Base-by-base conservation (phyloP, 345 rosid genomes). In the Moricandia moricandioides region DNA sequence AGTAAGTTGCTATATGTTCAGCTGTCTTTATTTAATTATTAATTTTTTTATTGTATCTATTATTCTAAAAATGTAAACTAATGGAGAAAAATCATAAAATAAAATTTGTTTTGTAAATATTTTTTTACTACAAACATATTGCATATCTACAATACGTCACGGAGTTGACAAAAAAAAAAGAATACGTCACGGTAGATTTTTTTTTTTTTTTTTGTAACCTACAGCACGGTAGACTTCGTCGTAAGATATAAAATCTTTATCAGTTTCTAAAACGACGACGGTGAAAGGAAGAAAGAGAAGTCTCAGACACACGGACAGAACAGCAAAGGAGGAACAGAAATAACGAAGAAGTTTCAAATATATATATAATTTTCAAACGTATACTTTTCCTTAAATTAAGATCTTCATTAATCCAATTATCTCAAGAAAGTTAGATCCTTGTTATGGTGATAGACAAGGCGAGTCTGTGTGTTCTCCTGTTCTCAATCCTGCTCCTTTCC, bases 401-500 rank as follows among this genome's bases (percentile, higher is more conserved):
- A 66, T 9, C 21, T 63, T 62, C 0, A 1, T 49, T 37, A 1
- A 13, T 1, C 24, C 51, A 0, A 24, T 51, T 74, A 65, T 76
- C 75, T 81, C 79, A 75, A 71, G 31, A 55, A 54, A 55, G 9
- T 59, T 14, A 47, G 18, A 67, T 69, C 62, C 5, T 39, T 45
- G 2, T 21, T 59, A 72, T 21, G 57, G 64, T 74, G 82, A 75
- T 70, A 65, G 57, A 72, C 60, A 47, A 59, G 24, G 40, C 70
- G 59, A 72, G 49, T 24, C 51, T 82, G 62, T 75, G 83, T 73
- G 54, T 80, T 66, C 56, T 73, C 49, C 58, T 81, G 13, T 55
- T 83, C n/a, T 40, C 85, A 17, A 18, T 83, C 34, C 11, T 62
- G 26, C 65, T 86, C 43, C 16, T 83, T 51, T 81, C 77, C 58